These are phyloP conservation scores for Purshia tridentata DNA, from an alignment of 306 rosid genomes.

Conservation along the genomic window DNA sequence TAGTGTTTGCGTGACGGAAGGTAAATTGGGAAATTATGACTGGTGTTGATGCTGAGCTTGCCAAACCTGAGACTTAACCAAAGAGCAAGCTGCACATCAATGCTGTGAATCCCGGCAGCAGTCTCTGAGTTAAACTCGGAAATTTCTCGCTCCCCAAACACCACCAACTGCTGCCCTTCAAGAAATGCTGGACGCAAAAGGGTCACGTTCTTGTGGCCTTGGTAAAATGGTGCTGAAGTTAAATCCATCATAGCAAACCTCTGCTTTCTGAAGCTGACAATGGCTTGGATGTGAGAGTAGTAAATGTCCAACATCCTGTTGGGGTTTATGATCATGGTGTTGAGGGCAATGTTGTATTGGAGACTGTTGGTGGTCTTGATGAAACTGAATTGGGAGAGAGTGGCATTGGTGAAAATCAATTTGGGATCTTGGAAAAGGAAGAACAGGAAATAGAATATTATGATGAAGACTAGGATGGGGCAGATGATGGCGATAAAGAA, in stretches of 20 bases:
- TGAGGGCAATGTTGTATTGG: constrained; percentile 25
- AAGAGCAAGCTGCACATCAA: constrained; percentile 14
- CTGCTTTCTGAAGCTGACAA: not conserved
- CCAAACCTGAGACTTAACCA: constrained; percentile 7
- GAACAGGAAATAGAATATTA: constrained; percentile 6
- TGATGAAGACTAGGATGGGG: not conserved
- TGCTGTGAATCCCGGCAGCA: constrained; percentile 14
- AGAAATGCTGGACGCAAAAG: constrained; percentile 6
- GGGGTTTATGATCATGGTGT: constrained; percentile 21
- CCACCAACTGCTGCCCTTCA: not conserved
- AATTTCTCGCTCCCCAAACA: too few relatives aligned
- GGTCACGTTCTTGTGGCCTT: constrained; percentile 23
- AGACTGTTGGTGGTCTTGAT: constrained; percentile 10
- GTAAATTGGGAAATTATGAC: not conserved
- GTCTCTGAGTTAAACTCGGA: constrained; percentile 1
- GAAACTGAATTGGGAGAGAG: constrained; percentile 29
- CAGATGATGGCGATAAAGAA: not conserved
- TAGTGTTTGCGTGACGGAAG: not conserved
- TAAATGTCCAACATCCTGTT: constrained; percentile 15
- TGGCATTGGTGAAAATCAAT: constrained; percentile 16
- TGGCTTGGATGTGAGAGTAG: constrained; percentile 16
- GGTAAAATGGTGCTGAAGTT: constrained; percentile 12
- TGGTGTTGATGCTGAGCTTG: not conserved
- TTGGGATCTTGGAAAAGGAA: not conserved
- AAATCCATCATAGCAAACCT: constrained; percentile 14